Evolutionary conservation across 352 stramenopile species (phyloP).

Genomic region (Phytopythium mirpurense): DNA sequence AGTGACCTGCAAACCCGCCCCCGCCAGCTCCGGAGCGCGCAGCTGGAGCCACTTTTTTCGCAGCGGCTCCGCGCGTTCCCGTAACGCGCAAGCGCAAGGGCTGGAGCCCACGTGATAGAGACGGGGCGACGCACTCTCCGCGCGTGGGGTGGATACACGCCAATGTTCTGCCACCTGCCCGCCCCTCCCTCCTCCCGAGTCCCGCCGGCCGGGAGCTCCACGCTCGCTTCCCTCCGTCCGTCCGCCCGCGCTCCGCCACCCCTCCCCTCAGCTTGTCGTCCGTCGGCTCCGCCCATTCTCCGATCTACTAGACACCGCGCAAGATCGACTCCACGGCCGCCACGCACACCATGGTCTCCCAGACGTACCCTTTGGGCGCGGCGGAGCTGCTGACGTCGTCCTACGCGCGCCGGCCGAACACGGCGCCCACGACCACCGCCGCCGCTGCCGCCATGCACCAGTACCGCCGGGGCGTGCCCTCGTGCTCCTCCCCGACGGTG

Average conservation of each 20-base stretch:
- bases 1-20: too few relatives aligned
- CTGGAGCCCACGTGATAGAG: not conserved
- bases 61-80: slow-evolving; percentile 2
- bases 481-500: too few relatives aligned
- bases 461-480: not conserved
- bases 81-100: slow-evolving; percentile 6
- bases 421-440: not conserved
- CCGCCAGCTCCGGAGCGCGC: slow-evolving; percentile 13
- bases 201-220: too few relatives aligned
- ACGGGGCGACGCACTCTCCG: not conserved
- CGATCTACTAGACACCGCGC: not conserved
- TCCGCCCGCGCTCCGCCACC: not conserved
- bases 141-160: not conserved
- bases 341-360: not conserved
- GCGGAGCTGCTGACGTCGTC: slow-evolving; percentile 2
- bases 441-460: slow-evolving; percentile 2
- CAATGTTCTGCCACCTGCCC: slow-evolving; percentile 3
- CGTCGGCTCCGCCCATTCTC: not conserved
- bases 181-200: not conserved
- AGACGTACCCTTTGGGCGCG: not conserved
- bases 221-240: not conserved
- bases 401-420: not conserved
- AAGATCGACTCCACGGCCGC: not conserved
- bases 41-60: slow-evolving; percentile 20
- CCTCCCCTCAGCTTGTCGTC: too few relatives aligned